Evolutionary conservation across 768 basidiomycete species (phyloP), one percentile per base, ranked within the genome.

Genomic region (Royoungia palumana): DNA sequence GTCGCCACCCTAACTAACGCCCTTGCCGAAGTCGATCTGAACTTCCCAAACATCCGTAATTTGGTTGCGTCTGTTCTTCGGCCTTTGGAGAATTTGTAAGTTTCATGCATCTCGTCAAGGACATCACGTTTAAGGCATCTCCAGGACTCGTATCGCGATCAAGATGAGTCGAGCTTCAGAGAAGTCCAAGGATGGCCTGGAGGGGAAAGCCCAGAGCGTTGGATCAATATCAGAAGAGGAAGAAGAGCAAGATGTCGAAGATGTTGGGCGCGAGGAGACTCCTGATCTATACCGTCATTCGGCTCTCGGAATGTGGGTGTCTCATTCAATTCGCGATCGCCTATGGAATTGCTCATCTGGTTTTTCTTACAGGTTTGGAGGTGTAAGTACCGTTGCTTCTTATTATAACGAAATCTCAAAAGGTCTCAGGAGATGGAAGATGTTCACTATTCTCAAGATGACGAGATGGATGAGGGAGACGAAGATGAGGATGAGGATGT

Each of bases 281-380:
- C 91, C 92, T 5, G 93, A 98, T 68, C 72, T 98, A 17, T 98
- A 98, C 70, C 86, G 94, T 38, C 94, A 93, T 66, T 98, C 96
- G 1, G 90, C 96, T 10, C 77, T 99, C 32, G 96, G 94, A 53
- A 94, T 98, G 94, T 85, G 60, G 56, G 83, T 74, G 16, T 46
- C 28, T 42, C 12, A 17, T 43, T 52, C 13, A 21, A 41, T 39
- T 52, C 35, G 14, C 16, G 16, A 6, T 21, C 12, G 9, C 43
- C 1, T 9, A n/a, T 19, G 27, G 14, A 25, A 12, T 40, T 36
- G 51, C 55, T 63, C 10, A 65, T 24, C 16, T 20, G 27, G 11
- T 43, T 10, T 32, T 25, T 24, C 27, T 16, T 51, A 6, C 44
- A 80, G 79, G 70, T 93, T 85, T 65, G 85, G 82, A 61, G 91